Percentiles rank a stretch among this genome's conserved stretches.
Conservation (phyloP, 2,329 filamentous ascomycete species). For the Polychaeton citri region DNA sequence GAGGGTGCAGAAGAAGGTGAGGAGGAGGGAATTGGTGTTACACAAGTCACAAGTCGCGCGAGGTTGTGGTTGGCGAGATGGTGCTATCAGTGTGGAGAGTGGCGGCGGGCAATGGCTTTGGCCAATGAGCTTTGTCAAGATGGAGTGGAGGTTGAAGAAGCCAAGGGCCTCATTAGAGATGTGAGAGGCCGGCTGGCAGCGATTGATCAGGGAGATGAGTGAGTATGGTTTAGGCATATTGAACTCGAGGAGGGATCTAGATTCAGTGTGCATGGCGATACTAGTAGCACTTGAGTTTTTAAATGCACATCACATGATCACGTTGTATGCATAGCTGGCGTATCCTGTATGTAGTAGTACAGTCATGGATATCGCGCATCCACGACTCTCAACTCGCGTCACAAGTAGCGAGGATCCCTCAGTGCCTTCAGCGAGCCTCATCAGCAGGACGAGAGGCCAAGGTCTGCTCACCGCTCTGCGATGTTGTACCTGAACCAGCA, state of each 20-base stretch:
- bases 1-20: slow-evolving; percentile 45
- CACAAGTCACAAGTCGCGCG: slow-evolving; percentile 79
- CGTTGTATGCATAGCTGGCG: too few relatives aligned
- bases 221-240: too few relatives aligned
- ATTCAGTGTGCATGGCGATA: too few relatives aligned
- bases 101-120: slow-evolving; percentile 61
- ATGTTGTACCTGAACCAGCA: slow-evolving; percentile 10
- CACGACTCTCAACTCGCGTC: background rate
- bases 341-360: background rate
- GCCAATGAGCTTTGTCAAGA: slow-evolving; percentile 90
- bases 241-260: too few relatives aligned
- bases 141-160: slow-evolving; percentile 91
- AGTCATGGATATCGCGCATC: background rate
- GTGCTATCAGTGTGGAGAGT: slow-evolving; percentile 64
- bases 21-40: slow-evolving; percentile 61
- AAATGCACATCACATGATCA: too few relatives aligned
- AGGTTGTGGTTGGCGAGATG: slow-evolving; percentile 84
- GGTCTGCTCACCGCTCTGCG: slow-evolving; percentile 20
- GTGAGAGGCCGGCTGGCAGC: slow-evolving; percentile 57
- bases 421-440: slow-evolving; percentile 7
- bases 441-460: slow-evolving; percentile 22
- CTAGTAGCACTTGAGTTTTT: too few relatives aligned
- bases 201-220: background rate
- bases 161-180: slow-evolving; percentile 82
- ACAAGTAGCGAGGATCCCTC: background rate